These are phyloP conservation scores for Metroxylon sagu DNA, from an alignment of 176 grass and related monocot genomes.

Conservation along the genomic window DNA sequence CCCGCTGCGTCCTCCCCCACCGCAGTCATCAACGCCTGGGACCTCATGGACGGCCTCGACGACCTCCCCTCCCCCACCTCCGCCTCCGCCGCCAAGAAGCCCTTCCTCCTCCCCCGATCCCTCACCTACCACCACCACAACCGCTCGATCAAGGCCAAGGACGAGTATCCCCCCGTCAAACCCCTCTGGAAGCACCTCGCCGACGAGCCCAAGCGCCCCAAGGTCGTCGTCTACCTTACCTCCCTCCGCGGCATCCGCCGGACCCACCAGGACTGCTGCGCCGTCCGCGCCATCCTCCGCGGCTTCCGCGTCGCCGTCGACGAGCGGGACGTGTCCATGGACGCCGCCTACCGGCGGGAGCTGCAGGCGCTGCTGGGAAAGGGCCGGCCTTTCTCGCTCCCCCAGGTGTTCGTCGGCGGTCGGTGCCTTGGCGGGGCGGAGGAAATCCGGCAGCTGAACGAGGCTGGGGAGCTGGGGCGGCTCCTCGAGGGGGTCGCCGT, in stretches of 20 bases:
- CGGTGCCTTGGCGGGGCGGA: slow-evolving; percentile 60
- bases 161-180: slow-evolving; percentile 4
- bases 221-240: slow-evolving; percentile 85
- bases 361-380: slow-evolving; percentile 48
- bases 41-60: too few species aligned
- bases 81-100: slow-evolving; percentile 35
- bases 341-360: slow-evolving; percentile 66
- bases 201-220: slow-evolving; percentile 36
- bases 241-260: slow-evolving; percentile 80
- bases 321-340: slow-evolving; percentile 90
- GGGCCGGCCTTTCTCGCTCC: slow-evolving; percentile 52
- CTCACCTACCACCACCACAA: slow-evolving; percentile 66
- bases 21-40: too few species aligned
- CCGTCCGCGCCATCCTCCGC: slow-evolving; percentile 71
- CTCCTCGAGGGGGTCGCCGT: slow-evolving; percentile 63
- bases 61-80: too few species aligned
- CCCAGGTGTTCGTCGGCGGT: slow-evolving; percentile 61
- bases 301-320: slow-evolving; percentile 71
- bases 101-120: slow-evolving; percentile 46
- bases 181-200: slow-evolving; percentile 25
- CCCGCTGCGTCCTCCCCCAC: too few species aligned
- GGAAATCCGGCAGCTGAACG: slow-evolving; percentile 64
- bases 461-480: slow-evolving; percentile 55
- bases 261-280: slow-evolving; percentile 72
- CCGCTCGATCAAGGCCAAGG: slow-evolving; percentile 11